A percentile compares a stretch with the other conserved stretches of the same genome.
phyloP scores from a whole-genome alignment of 176 grass and related monocot genomes.

The Phoenix roebelenii region DNA sequence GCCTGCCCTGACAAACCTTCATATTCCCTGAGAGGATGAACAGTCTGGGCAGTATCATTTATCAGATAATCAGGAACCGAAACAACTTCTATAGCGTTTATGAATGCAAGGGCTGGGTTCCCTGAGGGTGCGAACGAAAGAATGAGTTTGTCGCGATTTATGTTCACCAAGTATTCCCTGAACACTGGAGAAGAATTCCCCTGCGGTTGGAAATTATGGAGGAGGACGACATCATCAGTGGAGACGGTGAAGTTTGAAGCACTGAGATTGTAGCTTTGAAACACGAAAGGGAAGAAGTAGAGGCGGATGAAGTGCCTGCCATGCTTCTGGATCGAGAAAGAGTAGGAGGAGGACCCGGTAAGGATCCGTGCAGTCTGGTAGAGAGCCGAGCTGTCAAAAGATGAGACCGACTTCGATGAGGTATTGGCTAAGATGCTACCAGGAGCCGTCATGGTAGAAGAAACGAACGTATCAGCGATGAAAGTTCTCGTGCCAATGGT shows the following conservation, averaged over 20 bases:
- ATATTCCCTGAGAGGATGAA: constrained; percentile 46
- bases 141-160: constrained; percentile 56
- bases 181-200: constrained; percentile 51
- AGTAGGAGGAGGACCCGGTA: constrained; percentile 56
- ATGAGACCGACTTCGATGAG: constrained; percentile 38
- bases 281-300: constrained; percentile 77
- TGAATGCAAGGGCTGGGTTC: constrained; percentile 42
- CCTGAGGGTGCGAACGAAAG: constrained; percentile 76
- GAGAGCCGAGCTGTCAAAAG: constrained; percentile 40
- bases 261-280: constrained; percentile 61
- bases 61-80: constrained; percentile 80
- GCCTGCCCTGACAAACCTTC: constrained; percentile 50
- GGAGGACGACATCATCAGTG: constrained; percentile 73
- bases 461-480: constrained; percentile 36
- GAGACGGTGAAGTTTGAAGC: constrained; percentile 66
- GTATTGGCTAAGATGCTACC: constrained; percentile 44
- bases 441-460: constrained; percentile 43
- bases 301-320: constrained; percentile 81
- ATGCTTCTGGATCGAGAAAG: constrained; percentile 66
- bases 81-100: constrained; percentile 81
- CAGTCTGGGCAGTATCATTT: constrained; percentile 23
- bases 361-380: constrained; percentile 76
- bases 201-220: constrained; percentile 52
- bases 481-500: constrained; percentile 57
- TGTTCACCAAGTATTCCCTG: constrained; percentile 76